These are phyloP conservation scores for Ophiosphaerella herpotricha DNA, from an alignment of 2,329 filamentous ascomycete genomes.

Conservation along the genomic window DNA sequence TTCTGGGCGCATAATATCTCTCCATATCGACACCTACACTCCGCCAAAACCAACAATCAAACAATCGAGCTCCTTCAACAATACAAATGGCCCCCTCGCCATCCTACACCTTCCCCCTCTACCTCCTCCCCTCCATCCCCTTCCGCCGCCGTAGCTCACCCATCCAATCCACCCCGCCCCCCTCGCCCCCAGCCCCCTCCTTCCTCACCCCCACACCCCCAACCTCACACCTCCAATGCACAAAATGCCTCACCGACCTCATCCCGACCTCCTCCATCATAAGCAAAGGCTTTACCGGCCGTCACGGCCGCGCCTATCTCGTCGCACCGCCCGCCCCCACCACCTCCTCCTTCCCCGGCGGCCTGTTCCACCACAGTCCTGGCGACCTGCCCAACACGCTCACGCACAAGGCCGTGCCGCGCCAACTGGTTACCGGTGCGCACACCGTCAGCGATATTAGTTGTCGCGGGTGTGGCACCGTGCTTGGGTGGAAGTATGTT, in stretches of 20 bases:
- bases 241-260: conserved; percentile 63
- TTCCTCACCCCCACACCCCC: conserved; percentile 38
- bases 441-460: conserved; percentile 66
- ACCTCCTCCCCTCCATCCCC: conserved; percentile 44
- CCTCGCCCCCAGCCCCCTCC: conserved; percentile 25
- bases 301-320: conserved; percentile 67
- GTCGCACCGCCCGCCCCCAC: conserved; percentile 53
- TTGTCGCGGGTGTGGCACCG: conserved; percentile 60
- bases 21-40: too few species aligned
- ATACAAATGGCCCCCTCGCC: conserved; percentile 15
- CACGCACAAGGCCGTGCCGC: conserved; percentile 59
- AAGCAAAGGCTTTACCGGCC: conserved; percentile 68
- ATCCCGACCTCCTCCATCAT: conserved; percentile 64
- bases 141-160: conserved; percentile 49
- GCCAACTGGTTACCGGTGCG: conserved; percentile 65
- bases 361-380: conserved; percentile 7
- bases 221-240: conserved; percentile 62
- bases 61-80: too few species aligned
- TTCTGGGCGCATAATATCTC: too few species aligned
- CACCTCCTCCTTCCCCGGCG: conserved; percentile 24
- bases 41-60: too few species aligned
- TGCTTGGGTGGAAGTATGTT: conserved; percentile 69
- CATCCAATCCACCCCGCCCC: conserved; percentile 23
- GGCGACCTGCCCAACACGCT: conserved; percentile 62
- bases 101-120: conserved; percentile 49